Evolutionary conservation across 805 yeast genomes (phyloP), one percentile per base, ranked within the genome.

Genomic region (Spathaspora hagerdaliae): DNA sequence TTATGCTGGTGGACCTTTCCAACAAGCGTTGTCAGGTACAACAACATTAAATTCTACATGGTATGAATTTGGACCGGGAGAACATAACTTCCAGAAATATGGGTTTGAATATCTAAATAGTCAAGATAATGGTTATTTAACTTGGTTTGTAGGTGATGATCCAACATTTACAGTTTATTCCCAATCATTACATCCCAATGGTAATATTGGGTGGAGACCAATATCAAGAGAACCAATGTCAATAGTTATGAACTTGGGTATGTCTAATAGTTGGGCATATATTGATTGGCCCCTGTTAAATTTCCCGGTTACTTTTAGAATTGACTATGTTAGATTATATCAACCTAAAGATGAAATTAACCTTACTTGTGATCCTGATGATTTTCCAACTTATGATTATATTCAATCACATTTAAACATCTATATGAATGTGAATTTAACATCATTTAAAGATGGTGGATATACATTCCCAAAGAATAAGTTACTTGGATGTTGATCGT

Each of bases 211-310:
- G 35, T 81, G 85, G 85, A 82, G 98, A 65, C 65, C 78, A 52
- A 78, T 92, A 31, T 75, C 94, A 24, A 84, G 85, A 62, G 98
- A 92, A 61, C 97, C 98, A 52, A 90, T 92, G 97, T 77, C 95
- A 1, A 77, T 92, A 48, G 67, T 92, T 51, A 59, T 92, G 74
- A 92, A 92, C 63, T 67, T 92, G 68, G 98, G 96, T 72, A 69
- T 92, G 42, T 91, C 97, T n/a, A 85, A 83, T 58, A 85, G 81
- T 48, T 92, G 97, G 97, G 87, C 94, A 5, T 87, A 87, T 63
- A 91, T 92, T 51, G 92, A 89, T 67, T 92, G 97, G 97, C 79
- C 82, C 36, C 71, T 82, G 5, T 70, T 90, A 48, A 66, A 67
- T 38, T 92, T 91, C 79, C 98, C 98, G 2, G 77, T 77, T 11